These are phyloP conservation scores for Candida sp. DNA, from an alignment of 1,139 yeast species.

Conservation along the genomic window DNA sequence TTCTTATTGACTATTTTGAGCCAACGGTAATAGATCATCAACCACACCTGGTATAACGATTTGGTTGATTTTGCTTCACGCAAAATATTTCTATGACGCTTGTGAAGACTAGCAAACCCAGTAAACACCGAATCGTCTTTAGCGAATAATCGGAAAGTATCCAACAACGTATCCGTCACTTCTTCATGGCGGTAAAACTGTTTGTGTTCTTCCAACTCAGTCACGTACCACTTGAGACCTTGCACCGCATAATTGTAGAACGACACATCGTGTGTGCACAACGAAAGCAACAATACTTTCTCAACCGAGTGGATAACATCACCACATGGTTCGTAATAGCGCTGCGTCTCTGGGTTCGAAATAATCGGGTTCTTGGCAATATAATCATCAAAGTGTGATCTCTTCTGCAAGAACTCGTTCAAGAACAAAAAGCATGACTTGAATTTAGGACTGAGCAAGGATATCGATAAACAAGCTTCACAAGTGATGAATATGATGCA, in stretches of 20 bases:
- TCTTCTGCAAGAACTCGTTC: conserved; percentile 31
- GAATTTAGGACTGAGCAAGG: conserved; percentile 41
- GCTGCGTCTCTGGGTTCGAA: conserved; percentile 15
- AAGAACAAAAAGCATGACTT: conserved; percentile 42
- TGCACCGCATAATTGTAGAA: conserved; percentile 56
- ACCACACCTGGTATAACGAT: conserved; percentile 67
- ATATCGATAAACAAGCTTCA: conserved; percentile 39
- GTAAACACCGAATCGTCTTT: conserved; percentile 68
- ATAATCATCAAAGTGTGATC: conserved; percentile 23
- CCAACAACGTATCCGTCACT: conserved; percentile 30
- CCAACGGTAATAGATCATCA: conserved; percentile 63
- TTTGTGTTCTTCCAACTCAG: conserved; percentile 29
- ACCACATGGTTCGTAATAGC: conserved; percentile 18
- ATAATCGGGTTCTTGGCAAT: conserved; percentile 27
- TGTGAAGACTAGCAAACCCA: conserved; percentile 79
- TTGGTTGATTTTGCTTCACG: conserved; percentile 63
- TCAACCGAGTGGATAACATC: conserved; percentile 38
- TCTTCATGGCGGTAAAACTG: conserved; percentile 12
- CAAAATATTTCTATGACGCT: conserved; percentile 60
- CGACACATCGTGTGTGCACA: conserved; percentile 63
- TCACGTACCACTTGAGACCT: conserved; percentile 49
- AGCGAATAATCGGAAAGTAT: conserved; percentile 53
- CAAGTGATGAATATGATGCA: conserved; percentile 38
- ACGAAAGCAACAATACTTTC: conserved; percentile 49
- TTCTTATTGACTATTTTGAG: conserved; percentile 30